phyloP scores from a whole-genome alignment of 2,329 filamentous ascomycete species.

The Monilinia vaccinii-corymbosi region DNA sequence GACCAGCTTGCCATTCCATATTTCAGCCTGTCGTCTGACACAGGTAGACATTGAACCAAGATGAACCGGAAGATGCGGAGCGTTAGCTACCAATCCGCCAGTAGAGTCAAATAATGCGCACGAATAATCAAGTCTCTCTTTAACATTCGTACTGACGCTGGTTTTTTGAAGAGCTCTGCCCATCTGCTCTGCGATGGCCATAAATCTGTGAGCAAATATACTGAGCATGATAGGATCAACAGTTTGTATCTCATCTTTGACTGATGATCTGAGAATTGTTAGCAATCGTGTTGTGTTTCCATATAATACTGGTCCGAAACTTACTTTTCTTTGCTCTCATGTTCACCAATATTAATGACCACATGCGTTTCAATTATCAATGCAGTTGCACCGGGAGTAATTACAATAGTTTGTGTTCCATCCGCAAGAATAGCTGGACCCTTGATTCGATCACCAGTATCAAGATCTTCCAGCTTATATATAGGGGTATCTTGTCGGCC shows the following conservation, averaged over 20 bases:
- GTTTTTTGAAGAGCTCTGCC: slow-evolving; percentile 71
- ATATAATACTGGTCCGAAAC: slow-evolving; percentile 6
- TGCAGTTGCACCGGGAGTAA: slow-evolving; percentile 69
- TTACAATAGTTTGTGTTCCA: slow-evolving; percentile 26
- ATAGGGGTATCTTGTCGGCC: slow-evolving; percentile 70
- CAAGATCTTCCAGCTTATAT: slow-evolving; percentile 72
- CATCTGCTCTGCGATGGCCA: slow-evolving; percentile 83
- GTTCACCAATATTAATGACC: slow-evolving; percentile 69
- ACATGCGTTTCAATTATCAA: slow-evolving; percentile 79
- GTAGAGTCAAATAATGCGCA: slow-evolving; percentile 72
- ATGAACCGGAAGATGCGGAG: slow-evolving; percentile 74
- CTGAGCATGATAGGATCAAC: slow-evolving; percentile 70
- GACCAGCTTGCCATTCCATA: slow-evolving; percentile 71
- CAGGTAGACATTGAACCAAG: slow-evolving; percentile 81
- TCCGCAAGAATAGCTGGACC: slow-evolving; percentile 11
- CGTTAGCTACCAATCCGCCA: slow-evolving; percentile 69
- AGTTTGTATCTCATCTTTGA: slow-evolving; percentile 34
- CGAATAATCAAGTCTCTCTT: slow-evolving; percentile 75
- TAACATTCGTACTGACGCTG: slow-evolving; percentile 70
- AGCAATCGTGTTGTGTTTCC: not conserved
- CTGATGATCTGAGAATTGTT: not conserved
- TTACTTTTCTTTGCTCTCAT: slow-evolving; percentile 37
- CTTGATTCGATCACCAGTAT: slow-evolving; percentile 5
- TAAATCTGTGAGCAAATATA: slow-evolving; percentile 75
- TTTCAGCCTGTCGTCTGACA: slow-evolving; percentile 66